Evolutionary conservation across 2,329 filamentous ascomycete genomes (phyloP), one percentile per base, ranked within the genome.

Genomic region (Cercospora zeae-maydis): DNA sequence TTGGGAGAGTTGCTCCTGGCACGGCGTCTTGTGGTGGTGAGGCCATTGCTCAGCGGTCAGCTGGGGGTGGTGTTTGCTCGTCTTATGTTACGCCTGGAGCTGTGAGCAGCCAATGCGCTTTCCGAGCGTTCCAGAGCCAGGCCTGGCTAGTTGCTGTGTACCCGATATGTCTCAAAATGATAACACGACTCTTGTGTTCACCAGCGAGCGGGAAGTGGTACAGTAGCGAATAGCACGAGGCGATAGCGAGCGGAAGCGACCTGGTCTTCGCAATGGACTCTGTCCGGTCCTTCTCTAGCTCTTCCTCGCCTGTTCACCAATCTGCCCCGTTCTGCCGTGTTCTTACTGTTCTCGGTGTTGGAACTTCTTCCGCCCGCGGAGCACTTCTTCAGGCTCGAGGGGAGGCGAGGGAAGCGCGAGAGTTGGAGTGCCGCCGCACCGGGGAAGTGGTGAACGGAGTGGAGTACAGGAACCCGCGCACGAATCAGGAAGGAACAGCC

Each of bases 11-110:
- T 14, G 67, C 65, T 51, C 65, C 67, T 39, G 63, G 63, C 39
- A 67, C 63, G 37, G 67, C 61, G 45, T 68, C 64, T 42, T 56
- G 52, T 34, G 49, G 34, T 53, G 61, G 39, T 49, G 58, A 61
- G 55, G 58, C 58, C 62, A 64, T 64, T 45, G 58, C 34, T 31
- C 24, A 16, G 42, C 33, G 58, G 30, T 49, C 27, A 27, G 37
- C 51, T 33, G 36, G 14, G 14, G 37, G n/a, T 31, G 16, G 33
- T 53, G 42, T 39, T 39, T 53, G 49, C 49, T 53, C 21, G 27
- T 30, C 47, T 13, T n/a, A 31, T 42, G n/a, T 24, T 21, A 27
- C 53, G n/a, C 21, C 53, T 3, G 19, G 37, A 6, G 53, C 31
- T 56, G 19, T 19, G 19, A 21, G 19, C 19, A 49, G 21, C 42